These are phyloP conservation scores for Panicum virgatum DNA, from an alignment of 202 grass and related monocot genomes.

Conservation along the genomic window DNA sequence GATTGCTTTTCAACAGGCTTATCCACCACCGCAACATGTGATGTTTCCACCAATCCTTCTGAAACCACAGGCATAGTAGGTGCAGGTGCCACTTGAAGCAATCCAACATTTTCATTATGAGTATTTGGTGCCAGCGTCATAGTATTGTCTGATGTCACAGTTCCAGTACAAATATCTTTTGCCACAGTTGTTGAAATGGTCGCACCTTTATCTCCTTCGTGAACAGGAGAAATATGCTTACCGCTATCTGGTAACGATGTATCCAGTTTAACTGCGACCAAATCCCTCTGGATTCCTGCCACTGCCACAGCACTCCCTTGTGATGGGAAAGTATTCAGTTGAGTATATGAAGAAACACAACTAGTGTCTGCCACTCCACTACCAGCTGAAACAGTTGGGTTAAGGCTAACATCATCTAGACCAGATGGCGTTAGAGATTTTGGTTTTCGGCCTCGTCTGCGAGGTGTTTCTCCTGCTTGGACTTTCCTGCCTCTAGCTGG, in stretches of 20 bases:
- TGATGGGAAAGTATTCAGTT: constrained; percentile 39
- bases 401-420: constrained; percentile 37
- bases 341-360: constrained; percentile 45
- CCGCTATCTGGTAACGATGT: constrained; percentile 33
- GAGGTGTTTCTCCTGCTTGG: constrained; percentile 62
- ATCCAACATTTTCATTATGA: constrained; percentile 34
- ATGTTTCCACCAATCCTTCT: too few relatives aligned
- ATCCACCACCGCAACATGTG: constrained; percentile 36
- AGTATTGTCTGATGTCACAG: constrained; percentile 27
- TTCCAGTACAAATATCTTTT: constrained; percentile 38
- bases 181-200: constrained; percentile 31
- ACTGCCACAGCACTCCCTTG: constrained; percentile 21
- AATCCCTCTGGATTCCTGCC: constrained; percentile 45
- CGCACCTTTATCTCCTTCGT: constrained; percentile 30
- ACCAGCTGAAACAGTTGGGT: constrained; percentile 38
- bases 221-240: constrained; percentile 33
- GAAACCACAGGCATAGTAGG: constrained; percentile 51
- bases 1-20: constrained; percentile 51
- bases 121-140: constrained; percentile 27
- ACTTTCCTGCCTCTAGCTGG: constrained; percentile 59
- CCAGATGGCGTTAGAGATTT: constrained; percentile 51
- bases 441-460: constrained; percentile 67
- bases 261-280: constrained; percentile 31
- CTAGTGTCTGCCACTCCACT: constrained; percentile 40
- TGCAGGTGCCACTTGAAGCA: constrained; percentile 43